phyloP scores from a whole-genome alignment of 148 eudicot species.

The Persicaria tinctoria region DNA sequence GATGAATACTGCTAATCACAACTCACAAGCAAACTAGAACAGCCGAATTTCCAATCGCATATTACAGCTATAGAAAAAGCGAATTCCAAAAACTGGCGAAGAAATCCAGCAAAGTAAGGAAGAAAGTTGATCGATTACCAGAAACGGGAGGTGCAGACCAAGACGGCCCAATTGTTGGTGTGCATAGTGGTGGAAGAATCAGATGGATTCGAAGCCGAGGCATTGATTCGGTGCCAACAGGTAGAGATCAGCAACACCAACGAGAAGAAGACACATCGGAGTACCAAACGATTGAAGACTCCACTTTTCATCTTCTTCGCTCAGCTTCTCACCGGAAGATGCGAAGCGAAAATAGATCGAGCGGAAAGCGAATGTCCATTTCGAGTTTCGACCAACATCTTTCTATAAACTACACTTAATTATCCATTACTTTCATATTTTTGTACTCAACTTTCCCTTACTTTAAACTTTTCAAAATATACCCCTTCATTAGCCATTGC shows the following conservation, averaged over 20 bases:
- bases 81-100: background rate
- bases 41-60: background rate
- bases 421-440: no score
- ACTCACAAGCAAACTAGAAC: background rate
- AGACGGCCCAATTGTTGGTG: constrained; percentile 98
- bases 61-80: background rate
- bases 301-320: constrained; percentile 5
- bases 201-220: constrained; percentile 24
- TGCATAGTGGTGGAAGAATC: constrained; percentile 55
- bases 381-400: background rate
- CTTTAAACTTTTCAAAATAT: no score
- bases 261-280: background rate
- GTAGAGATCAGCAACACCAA: constrained; percentile 8
- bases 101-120: background rate
- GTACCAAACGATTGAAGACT: background rate
- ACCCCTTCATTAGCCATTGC: no score
- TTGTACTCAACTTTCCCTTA: no score
- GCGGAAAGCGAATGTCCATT: background rate
- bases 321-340: no score
- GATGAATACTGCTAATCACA: no score
- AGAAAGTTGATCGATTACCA: constrained; percentile 36
- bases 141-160: constrained; percentile 96
- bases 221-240: constrained; percentile 8
- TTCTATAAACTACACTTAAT: no score
- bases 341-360: background rate